A percentile compares a stretch with the other conserved stretches of the same genome.
phyloP scores from a whole-genome alignment of 139 green algal species.

The Pleodorina starrii region DNA sequence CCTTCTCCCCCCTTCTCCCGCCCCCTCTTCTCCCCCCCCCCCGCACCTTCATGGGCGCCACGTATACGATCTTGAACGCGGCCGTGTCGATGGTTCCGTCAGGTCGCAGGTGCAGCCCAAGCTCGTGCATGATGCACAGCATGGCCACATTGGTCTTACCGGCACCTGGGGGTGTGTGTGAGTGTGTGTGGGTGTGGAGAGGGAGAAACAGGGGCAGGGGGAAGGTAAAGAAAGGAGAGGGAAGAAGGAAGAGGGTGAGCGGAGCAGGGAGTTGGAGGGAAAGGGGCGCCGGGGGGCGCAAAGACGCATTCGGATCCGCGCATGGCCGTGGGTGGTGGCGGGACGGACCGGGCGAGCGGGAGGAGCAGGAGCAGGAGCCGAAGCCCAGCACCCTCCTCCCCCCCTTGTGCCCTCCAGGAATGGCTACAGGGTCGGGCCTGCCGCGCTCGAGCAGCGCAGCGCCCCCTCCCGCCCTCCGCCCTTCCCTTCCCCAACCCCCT shows the following conservation, averaged over 20 bases:
- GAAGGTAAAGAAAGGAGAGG: not conserved
- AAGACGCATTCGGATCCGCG: not conserved
- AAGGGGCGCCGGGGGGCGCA: not conserved
- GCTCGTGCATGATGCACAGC: constrained; percentile 95
- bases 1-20: too few relatives aligned
- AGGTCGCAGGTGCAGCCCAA: constrained; percentile 78
- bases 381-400: too few relatives aligned
- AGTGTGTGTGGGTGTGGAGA: too few relatives aligned
- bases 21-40: too few relatives aligned
- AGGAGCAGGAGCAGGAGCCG: too few relatives aligned
- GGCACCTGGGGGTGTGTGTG: constrained; percentile 78
- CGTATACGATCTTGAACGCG: constrained; percentile 98
- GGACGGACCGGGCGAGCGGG: too few relatives aligned
- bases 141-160: constrained; percentile 99
- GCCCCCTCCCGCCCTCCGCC: not conserved
- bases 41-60: constrained; percentile 97
- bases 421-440: too few relatives aligned
- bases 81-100: constrained; percentile 91
- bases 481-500: not conserved
- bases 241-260: not conserved
- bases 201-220: constrained; percentile 73
- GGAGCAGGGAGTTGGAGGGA: not conserved
- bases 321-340: not conserved
- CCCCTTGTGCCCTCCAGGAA: too few relatives aligned
- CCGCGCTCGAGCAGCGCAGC: too few relatives aligned